phyloP scores from a whole-genome alignment of 805 yeast genomes.

The Candida lessepsii region DNA sequence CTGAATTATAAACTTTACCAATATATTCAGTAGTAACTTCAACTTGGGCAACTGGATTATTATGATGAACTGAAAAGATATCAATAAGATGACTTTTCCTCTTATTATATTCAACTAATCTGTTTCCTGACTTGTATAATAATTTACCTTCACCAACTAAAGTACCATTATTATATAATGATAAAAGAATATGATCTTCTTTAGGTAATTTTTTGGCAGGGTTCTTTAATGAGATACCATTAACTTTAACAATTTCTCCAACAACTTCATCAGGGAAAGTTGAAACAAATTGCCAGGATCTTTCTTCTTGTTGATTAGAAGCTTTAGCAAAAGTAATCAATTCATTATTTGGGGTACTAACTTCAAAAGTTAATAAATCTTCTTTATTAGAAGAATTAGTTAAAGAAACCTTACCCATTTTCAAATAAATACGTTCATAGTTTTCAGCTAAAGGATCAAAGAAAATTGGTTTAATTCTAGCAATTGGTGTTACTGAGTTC shows the following conservation, averaged over 20 bases:
- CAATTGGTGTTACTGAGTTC: constrained; percentile 50
- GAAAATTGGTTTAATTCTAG: constrained; percentile 62
- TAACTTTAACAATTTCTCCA: constrained; percentile 67
- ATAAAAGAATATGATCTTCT: constrained; percentile 55
- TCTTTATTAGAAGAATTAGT: constrained; percentile 28
- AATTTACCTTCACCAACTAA: constrained; percentile 59
- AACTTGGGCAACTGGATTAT: constrained; percentile 41
- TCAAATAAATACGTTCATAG: constrained; percentile 60
- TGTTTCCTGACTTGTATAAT: constrained; percentile 46
- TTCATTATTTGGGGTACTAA: constrained; percentile 51
- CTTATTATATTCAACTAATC: constrained; percentile 46
- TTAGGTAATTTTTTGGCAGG: constrained; percentile 33
- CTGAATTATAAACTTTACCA: constrained; percentile 66
- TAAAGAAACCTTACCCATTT: constrained; percentile 50
- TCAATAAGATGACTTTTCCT: constrained; percentile 45
- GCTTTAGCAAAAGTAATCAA: constrained; percentile 62
- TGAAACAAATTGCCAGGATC: constrained; percentile 69
- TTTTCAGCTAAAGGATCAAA: constrained; percentile 62
- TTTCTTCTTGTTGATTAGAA: constrained; percentile 52
- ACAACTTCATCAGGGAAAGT: constrained; percentile 68
- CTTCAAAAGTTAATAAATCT: constrained; percentile 52
- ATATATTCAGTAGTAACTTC: constrained; percentile 64
- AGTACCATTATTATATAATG: constrained; percentile 62
- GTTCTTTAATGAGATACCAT: constrained; percentile 49
- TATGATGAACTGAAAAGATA: constrained; percentile 36